These are phyloP conservation scores for Cucumis hystrix DNA, from an alignment of 306 rosid species.

Conservation along the genomic window DNA sequence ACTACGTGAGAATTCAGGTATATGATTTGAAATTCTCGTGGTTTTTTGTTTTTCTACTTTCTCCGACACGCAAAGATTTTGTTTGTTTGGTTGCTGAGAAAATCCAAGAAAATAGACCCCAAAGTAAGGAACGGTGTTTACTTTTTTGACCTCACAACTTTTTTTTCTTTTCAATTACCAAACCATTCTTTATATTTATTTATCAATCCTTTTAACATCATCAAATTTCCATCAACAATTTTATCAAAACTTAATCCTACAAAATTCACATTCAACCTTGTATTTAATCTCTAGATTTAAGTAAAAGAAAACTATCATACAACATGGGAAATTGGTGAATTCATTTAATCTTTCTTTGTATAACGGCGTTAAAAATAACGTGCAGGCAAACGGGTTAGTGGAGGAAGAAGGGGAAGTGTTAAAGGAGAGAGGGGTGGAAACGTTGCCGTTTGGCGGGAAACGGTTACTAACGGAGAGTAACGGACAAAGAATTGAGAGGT, in stretches of 20 bases:
- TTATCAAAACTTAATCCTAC: not conserved
- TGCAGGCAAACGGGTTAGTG: slow-evolving; percentile 59
- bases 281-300: too few relatives aligned
- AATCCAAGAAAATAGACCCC: not conserved
- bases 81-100: slow-evolving; percentile 27
- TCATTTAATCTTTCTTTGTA: not conserved
- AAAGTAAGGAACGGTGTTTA: not conserved
- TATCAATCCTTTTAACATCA: not conserved
- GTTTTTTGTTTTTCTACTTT: not conserved
- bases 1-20: slow-evolving; percentile 93
- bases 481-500: slow-evolving; percentile 72
- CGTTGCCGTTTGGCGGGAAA: slow-evolving; percentile 98
- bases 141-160: not conserved
- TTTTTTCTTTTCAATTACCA: not conserved
- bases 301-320: too few relatives aligned
- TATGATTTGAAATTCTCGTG: slow-evolving; percentile 1
- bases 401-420: slow-evolving; percentile 34
- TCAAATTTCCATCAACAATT: not conserved
- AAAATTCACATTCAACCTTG: too few relatives aligned
- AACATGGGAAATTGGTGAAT: not conserved
- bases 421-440: slow-evolving; percentile 61
- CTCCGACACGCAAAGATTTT: not conserved
- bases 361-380: not conserved
- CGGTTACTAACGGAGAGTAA: slow-evolving; percentile 89
- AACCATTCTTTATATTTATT: not conserved